Conservation (phyloP, 2,329 filamentous ascomycete genomes). For the Albifimbria verrucaria region DNA sequence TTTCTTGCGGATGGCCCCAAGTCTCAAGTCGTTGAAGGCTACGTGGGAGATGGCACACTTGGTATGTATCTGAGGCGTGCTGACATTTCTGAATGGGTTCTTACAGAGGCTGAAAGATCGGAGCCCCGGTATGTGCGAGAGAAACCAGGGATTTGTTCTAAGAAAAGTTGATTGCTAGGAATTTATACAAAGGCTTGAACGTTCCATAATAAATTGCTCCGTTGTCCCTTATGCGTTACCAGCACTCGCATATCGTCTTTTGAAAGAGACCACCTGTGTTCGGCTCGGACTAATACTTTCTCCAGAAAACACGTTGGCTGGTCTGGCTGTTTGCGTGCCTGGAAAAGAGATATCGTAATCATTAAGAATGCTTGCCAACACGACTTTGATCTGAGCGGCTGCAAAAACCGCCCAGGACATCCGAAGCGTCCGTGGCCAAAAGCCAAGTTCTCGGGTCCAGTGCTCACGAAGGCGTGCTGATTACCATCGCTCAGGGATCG, state of each 20-base stretch:
- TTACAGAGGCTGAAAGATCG: background rate
- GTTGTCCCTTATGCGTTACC: background rate
- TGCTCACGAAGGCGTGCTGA: background rate
- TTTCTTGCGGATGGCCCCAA: background rate
- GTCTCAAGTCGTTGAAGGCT: background rate
- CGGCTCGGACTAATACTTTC: background rate
- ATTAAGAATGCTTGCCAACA: background rate
- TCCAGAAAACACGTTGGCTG: background rate
- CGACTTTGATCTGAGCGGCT: no score
- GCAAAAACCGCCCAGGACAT: no score
- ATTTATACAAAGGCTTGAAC: background rate
- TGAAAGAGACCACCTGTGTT: background rate
- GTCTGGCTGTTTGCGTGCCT: background rate
- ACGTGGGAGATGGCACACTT: background rate
- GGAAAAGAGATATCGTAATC: background rate
- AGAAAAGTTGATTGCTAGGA: background rate
- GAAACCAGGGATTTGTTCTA: background rate
- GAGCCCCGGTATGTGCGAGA: background rate
- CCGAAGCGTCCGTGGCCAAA: no score
- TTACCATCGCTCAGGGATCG: background rate
- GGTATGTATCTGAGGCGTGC: slow-evolving; percentile 1
- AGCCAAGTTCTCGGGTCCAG: background rate
- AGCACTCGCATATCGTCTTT: background rate
- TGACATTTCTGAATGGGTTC: background rate
- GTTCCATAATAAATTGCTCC: background rate